phyloP scores from a whole-genome alignment of 2,329 filamentous ascomycete genomes.

The Sarocladiaceae sp. region DNA sequence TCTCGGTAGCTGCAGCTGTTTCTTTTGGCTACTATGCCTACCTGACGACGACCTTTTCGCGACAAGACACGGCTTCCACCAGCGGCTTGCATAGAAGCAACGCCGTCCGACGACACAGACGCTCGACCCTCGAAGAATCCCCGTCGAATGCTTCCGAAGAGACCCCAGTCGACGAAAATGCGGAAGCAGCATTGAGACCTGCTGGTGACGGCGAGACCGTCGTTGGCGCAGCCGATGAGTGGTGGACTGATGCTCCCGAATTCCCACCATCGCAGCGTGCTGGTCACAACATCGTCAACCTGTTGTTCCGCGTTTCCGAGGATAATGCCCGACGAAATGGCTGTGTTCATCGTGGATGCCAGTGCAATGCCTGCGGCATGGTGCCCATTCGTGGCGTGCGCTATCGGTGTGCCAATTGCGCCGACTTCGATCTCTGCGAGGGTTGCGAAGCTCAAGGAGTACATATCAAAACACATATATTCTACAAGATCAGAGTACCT shows the following conservation, averaged over 20 bases:
- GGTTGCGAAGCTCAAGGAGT: constrained; percentile 76
- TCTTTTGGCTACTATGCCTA: constrained; percentile 59
- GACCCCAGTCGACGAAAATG: constrained; percentile 38
- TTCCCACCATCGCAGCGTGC: constrained; percentile 42
- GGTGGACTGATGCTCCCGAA: constrained; percentile 43
- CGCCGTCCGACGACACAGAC: constrained; percentile 51
- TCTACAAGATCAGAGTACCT: constrained; percentile 92
- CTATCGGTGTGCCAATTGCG: constrained; percentile 93
- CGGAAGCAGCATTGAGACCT: constrained; percentile 7
- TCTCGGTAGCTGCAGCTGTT: constrained; percentile 52
- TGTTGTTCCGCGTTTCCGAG: constrained; percentile 90
- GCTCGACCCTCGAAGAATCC: neutral
- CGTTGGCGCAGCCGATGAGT: constrained; percentile 37
- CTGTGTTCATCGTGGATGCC: constrained; percentile 88
- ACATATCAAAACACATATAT: constrained; percentile 88
- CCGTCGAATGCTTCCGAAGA: neutral
- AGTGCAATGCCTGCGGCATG: constrained; percentile 84
- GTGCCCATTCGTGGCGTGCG: constrained; percentile 88
- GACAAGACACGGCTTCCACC: constrained; percentile 18
- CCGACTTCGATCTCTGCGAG: constrained; percentile 94
- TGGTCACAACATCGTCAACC: constrained; percentile 76
- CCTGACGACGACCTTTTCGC: constrained; percentile 25
- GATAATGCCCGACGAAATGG: constrained; percentile 85
- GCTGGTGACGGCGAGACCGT: constrained; percentile 33
- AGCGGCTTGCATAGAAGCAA: constrained; percentile 56